These are phyloP conservation scores for Xanthoparmelia taractica DNA, from an alignment of 495 filamentous ascomycete genomes.

Conservation along the genomic window DNA sequence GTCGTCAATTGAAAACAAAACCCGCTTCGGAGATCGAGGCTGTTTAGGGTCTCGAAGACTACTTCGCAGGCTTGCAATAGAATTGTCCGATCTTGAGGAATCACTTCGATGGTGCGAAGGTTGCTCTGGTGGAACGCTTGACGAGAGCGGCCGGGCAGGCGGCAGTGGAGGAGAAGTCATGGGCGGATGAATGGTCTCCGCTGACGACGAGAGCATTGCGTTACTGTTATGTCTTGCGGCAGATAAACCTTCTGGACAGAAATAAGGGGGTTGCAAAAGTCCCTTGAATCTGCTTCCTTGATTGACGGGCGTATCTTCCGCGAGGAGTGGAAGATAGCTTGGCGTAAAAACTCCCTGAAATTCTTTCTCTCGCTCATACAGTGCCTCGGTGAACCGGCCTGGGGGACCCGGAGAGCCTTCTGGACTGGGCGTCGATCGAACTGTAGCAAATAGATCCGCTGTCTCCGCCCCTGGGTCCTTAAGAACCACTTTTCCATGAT, in stretches of 20 bases:
- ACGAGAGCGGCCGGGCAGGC: constrained; percentile 16
- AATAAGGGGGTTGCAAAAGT: neutral
- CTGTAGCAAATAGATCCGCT: neutral
- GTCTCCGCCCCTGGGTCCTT: neutral
- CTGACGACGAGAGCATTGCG: constrained; percentile 21
- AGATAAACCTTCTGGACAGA: neutral
- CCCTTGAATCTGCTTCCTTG: neutral
- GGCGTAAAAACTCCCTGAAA: constrained; percentile 55
- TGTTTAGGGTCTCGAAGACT: constrained; percentile 26
- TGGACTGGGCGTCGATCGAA: neutral
- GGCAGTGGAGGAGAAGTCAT: constrained; percentile 12
- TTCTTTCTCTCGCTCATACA: constrained; percentile 48
- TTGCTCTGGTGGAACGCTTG: constrained; percentile 19
- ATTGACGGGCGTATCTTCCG: constrained; percentile 22
- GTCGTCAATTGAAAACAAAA: constrained; percentile 26
- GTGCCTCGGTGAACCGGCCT: constrained; percentile 13
- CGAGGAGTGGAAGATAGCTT: constrained; percentile 48
- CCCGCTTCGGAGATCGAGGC: constrained; percentile 26
- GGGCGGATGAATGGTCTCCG: constrained; percentile 11
- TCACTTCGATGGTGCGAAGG: constrained; percentile 17
- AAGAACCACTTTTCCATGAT: neutral
- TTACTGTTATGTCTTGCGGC: constrained; percentile 1
- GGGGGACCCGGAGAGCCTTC: constrained; percentile 11
- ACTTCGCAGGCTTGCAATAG: constrained; percentile 21
- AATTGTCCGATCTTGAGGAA: constrained; percentile 21